These are phyloP conservation scores for Thraustochytrium striatum DNA, from an alignment of 352 stramenopile genomes.

Conservation along the genomic window DNA sequence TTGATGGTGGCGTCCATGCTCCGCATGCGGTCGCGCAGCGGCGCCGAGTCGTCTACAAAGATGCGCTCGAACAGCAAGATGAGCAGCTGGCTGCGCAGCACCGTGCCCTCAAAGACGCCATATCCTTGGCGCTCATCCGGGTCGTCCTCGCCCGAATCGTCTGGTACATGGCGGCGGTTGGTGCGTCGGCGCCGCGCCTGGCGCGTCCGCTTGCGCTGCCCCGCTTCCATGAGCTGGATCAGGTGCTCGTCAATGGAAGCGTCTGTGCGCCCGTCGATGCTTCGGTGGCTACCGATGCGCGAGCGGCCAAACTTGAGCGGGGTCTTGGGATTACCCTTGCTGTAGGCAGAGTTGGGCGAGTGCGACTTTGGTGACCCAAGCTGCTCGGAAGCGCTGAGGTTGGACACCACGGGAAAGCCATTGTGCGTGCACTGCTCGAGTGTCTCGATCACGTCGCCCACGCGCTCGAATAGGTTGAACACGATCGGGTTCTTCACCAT, in stretches of 20 bases:
- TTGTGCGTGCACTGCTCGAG: slow-evolving; percentile 76
- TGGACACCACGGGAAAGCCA: slow-evolving; percentile 66
- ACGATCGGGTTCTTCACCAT: slow-evolving; percentile 41
- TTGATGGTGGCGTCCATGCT: slow-evolving; percentile 20
- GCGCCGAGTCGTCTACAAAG: neutral
- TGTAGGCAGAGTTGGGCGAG: too few relatives aligned
- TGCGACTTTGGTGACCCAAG: too few relatives aligned
- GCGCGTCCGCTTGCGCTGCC: neutral
- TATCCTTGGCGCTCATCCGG: neutral
- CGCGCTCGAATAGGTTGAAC: slow-evolving; percentile 48
- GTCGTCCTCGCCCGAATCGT: neutral
- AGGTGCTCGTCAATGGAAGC: neutral
- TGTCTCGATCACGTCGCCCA: slow-evolving; percentile 50
- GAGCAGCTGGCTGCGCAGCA: slow-evolving; percentile 30
- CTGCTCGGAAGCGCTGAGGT: too few relatives aligned
- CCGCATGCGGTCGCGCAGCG: neutral
- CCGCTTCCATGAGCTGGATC: neutral
- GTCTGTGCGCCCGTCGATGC: neutral
- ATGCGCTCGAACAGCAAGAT: slow-evolving; percentile 28
- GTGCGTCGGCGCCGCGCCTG: neutral
- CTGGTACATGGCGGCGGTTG: too few relatives aligned
- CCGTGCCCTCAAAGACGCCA: slow-evolving; percentile 33
- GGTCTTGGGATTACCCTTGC: too few relatives aligned
- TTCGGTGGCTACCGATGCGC: slow-evolving; percentile 1
- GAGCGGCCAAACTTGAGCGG: too few relatives aligned